Conservation (phyloP, 768 basidiomycete species). For the Kwoniella sp. region DNA sequence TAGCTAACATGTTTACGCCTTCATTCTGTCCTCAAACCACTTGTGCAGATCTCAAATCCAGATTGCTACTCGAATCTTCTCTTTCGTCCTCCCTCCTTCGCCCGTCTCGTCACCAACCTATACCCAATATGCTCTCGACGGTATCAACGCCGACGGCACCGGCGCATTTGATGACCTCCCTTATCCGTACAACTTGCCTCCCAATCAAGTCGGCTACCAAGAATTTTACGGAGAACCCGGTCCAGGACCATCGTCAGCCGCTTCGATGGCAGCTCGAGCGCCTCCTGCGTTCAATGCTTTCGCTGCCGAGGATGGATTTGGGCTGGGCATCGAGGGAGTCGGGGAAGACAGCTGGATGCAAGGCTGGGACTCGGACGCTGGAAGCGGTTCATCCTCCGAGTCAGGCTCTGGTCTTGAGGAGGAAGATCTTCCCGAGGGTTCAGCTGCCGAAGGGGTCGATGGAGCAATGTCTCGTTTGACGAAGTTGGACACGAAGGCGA, state of each 20-base stretch:
- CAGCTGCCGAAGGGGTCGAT: constrained; percentile 20
- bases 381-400: constrained; percentile 23
- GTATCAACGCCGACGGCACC: constrained; percentile 15
- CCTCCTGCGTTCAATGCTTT: constrained; percentile 48
- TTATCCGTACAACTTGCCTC: constrained; percentile 44
- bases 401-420: constrained; percentile 9
- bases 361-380: constrained; percentile 28
- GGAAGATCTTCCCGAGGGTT: constrained; percentile 24
- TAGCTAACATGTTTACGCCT: background rate
- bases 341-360: constrained; percentile 21
- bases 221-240: constrained; percentile 49
- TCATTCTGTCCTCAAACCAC: no score
- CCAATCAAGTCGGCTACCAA: constrained; percentile 37
- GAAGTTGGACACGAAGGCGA: background rate
- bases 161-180: constrained; percentile 37
- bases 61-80: constrained; percentile 94
- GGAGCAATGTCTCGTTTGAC: constrained; percentile 4
- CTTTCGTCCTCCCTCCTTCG: constrained; percentile 89
- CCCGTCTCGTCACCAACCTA: constrained; percentile 38
- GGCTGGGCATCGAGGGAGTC: constrained; percentile 36
- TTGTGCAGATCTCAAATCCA: constrained; percentile 57
- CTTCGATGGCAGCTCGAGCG: constrained; percentile 38
- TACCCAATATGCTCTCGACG: constrained; percentile 30
- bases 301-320: constrained; percentile 40
- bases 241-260: constrained; percentile 34